Evolutionary conservation across 1,284 basidiomycete genomes (phyloP), one percentile per base, ranked within the genome.

Genomic region (Mycosarcoma maydis): DNA sequence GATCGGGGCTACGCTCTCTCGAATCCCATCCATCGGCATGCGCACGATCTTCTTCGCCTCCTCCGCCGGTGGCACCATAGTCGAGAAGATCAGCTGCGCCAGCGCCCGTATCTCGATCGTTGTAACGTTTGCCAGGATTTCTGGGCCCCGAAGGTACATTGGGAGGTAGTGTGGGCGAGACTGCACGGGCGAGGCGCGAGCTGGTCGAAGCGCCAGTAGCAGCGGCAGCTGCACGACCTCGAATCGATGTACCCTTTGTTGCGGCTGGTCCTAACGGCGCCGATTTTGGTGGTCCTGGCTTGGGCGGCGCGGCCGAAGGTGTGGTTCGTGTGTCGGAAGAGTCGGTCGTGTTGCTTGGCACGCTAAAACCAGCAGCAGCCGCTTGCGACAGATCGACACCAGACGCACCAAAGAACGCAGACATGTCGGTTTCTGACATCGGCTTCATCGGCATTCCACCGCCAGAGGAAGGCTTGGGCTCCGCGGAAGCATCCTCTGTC

Each of bases 81-180:
- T 81, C 78, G 34, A 81, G 73, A 17, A 59, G 45, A 23, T 79
- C 79, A 13, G 59, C 72, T 1, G 59, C 64, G n/a, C 77, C 77
- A 6, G 61, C 43, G 6, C 71, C 73, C 10, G 60, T 73, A 22
- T 80, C 79, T 9, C 79, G 71, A 42, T 80, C 79, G 30, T 73
- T 80, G 62, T 80, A 80, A 26, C 76, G 42, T 53, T 66, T 66
- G 19, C 68, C 74, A 2, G 66, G 71, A 34, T 73, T 73, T 38
- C 66, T 66, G 1, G 76, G 76, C 2, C 76, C 76, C 2, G 66
- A 69, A 6, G 73, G 72, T 1, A 73, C 72, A 22, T 76, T 75
- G 16, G 65, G 45, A 4, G 76, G 70, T 1, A 73, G 64, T 0
- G 72, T 45, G 2, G 65, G 65, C 13, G 65, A 69, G 22, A 56